phyloP scores from a whole-genome alignment of 148 eudicot genomes.

The Rhododendron molle region DNA sequence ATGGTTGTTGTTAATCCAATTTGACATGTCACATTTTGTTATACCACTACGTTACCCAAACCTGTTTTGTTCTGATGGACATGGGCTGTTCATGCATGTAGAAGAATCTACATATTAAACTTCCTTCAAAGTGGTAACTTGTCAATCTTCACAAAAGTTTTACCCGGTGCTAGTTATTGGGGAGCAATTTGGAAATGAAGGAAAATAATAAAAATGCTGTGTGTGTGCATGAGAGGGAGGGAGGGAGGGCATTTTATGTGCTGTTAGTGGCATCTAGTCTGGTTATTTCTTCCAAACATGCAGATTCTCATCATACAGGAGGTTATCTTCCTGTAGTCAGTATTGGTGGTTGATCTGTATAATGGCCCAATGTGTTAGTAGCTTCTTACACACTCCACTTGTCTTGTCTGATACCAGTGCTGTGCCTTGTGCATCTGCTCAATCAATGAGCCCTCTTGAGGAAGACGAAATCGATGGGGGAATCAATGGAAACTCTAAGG shows the following conservation, averaged over 20 bases:
- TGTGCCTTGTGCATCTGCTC: constrained; percentile 41
- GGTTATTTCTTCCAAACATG: neutral
- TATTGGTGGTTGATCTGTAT: neutral
- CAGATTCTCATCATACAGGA: neutral
- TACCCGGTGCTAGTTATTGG: neutral
- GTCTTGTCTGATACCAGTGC: constrained; percentile 37
- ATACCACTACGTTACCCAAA: neutral
- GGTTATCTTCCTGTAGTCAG: neutral
- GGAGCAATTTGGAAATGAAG: neutral
- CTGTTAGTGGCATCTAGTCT: neutral
- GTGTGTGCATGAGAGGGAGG: neutral
- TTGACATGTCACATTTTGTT: neutral
- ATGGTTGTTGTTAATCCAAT: neutral
- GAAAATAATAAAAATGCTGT: neutral
- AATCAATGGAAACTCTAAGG: constrained; percentile 25
- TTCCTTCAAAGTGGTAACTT: no score
- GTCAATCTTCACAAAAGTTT: neutral
- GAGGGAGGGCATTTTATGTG: neutral
- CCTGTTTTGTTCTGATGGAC: neutral
- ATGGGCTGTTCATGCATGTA: neutral
- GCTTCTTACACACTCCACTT: constrained; percentile 1
- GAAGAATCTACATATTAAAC: neutral
- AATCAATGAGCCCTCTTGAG: constrained; percentile 33
- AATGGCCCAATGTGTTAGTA: neutral
- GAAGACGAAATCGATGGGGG: constrained; percentile 39